Conservation (phyloP, 2,329 filamentous ascomycete genomes). For the Alternaria dauci region DNA sequence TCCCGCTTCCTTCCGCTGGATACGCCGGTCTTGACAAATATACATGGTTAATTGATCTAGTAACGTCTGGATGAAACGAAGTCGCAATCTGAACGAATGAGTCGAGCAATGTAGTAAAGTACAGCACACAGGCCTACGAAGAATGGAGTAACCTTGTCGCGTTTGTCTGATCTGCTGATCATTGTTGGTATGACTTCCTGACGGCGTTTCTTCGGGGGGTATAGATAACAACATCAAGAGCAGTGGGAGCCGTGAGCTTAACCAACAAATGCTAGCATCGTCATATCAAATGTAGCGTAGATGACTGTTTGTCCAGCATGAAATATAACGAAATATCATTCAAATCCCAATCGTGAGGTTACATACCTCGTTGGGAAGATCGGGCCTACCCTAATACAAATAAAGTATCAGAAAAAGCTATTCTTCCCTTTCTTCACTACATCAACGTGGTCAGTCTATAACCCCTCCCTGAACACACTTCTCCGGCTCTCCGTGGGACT, state of each 20-base stretch:
- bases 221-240: neutral
- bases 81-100: too few relatives aligned
- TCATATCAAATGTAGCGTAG: neutral
- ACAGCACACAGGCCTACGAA: too few relatives aligned
- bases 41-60: too few relatives aligned
- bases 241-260: accelerated
- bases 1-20: too few relatives aligned
- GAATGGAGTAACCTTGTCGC: neutral
- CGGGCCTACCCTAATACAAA: neutral
- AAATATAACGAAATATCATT: neutral
- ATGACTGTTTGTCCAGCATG: neutral
- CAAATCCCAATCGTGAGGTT: neutral
- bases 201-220: neutral
- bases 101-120: too few relatives aligned
- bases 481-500: conserved; percentile 71
- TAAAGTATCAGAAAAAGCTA: neutral
- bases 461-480: conserved; percentile 74
- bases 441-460: conserved; percentile 52
- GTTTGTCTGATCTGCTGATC: neutral
- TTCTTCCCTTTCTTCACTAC: too few relatives aligned
- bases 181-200: neutral
- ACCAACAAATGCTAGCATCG: neutral
- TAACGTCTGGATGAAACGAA: too few relatives aligned
- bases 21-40: too few relatives aligned
- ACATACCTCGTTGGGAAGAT: neutral